Evolutionary conservation across 129 eudicot species (phyloP).

Genomic region (Mikania micrantha): DNA sequence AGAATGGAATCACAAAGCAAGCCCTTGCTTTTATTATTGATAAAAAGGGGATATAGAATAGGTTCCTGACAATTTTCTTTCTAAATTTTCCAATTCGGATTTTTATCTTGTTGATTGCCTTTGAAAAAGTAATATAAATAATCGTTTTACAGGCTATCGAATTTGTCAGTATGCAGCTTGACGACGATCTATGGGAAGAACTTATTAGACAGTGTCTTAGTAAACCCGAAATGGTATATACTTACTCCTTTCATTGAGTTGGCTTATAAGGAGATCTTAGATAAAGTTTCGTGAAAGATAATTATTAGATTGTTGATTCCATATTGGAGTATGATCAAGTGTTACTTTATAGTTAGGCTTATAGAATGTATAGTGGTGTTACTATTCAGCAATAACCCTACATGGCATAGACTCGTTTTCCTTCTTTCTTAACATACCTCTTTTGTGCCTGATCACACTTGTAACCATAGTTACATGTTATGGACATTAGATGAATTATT

Average conservation of each 20-base stretch:
- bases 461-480: too few relatives aligned
- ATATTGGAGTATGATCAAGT: too few relatives aligned
- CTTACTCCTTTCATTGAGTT: not conserved
- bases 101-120: not conserved
- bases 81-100: not conserved
- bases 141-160: conserved; percentile 72
- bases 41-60: conserved; percentile 75
- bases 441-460: too few relatives aligned
- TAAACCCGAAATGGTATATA: conserved; percentile 91
- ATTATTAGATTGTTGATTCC: too few relatives aligned
- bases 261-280: too few relatives aligned
- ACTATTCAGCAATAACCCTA: too few relatives aligned
- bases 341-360: too few relatives aligned
- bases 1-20: conserved; percentile 84
- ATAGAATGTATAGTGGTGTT: too few relatives aligned
- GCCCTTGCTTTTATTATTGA: conserved; percentile 89
- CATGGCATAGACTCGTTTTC: too few relatives aligned
- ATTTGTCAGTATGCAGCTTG: conserved; percentile 88
- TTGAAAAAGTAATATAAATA: conserved; percentile 6
- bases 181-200: conserved; percentile 98
- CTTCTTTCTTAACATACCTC: too few relatives aligned
- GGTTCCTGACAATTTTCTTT: conserved; percentile 29
- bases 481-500: too few relatives aligned
- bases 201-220: conserved; percentile 73
- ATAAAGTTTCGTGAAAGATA: too few relatives aligned